Conservation (phyloP, 1,284 basidiomycete species). For the Cryptococcus sp. region DNA sequence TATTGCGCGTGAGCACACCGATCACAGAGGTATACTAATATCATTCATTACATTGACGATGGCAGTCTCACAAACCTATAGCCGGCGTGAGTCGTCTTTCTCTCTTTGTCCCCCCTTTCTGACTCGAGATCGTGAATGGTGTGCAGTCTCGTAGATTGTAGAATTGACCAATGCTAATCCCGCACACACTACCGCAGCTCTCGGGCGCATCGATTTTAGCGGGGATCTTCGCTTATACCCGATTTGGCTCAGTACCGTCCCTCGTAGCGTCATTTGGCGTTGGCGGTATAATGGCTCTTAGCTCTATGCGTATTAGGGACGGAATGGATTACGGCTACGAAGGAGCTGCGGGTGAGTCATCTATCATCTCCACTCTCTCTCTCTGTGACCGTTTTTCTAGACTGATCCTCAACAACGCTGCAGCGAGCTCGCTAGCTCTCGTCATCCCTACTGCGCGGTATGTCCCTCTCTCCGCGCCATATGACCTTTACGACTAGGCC, state of each 20-base stretch:
- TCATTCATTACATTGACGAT: no score
- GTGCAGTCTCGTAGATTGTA: no score
- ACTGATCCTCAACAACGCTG: not conserved
- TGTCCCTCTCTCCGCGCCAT: not conserved
- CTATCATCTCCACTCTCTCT: no score
- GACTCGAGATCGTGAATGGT: no score
- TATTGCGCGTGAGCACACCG: no score
- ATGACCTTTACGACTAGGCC: not conserved
- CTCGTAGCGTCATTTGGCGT: constrained; percentile 35
- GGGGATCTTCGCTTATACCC: constrained; percentile 39
- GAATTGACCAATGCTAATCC: no score
- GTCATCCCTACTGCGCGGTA: constrained; percentile 18
- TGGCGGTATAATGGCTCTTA: constrained; percentile 35
- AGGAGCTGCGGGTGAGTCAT: constrained; percentile 31
- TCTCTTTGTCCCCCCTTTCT: no score
- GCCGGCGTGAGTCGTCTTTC: no score
- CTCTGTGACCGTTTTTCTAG: not conserved
- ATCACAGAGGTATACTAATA: no score
- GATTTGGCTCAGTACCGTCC: constrained; percentile 31
- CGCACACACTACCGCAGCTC: constrained; percentile 12
- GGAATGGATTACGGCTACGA: constrained; percentile 35
- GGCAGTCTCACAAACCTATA: no score
- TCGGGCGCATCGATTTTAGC: constrained; percentile 34
- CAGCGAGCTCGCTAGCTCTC: constrained; percentile 18
- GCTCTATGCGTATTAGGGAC: constrained; percentile 42